Conservation (phyloP, 2,329 filamentous ascomycete genomes). For the Ophiostoma pallidulum region DNA sequence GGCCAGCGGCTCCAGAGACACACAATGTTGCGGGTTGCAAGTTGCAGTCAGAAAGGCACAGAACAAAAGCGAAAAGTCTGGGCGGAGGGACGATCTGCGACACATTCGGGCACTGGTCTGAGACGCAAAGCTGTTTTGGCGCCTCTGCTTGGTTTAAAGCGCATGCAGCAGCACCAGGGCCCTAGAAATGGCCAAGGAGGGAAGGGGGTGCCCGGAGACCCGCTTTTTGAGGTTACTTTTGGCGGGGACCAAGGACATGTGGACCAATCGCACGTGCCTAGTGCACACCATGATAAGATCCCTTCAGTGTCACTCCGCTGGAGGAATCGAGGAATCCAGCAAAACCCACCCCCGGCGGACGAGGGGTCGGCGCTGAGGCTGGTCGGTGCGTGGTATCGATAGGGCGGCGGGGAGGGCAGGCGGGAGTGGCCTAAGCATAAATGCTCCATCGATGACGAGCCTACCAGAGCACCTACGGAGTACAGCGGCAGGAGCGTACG, state of each 20-base stretch:
- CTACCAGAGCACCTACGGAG: too few species aligned
- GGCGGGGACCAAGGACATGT: not conserved
- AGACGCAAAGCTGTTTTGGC: constrained; percentile 30
- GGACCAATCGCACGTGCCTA: not conserved
- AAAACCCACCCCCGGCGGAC: too few species aligned
- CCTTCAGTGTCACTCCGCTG: too few species aligned
- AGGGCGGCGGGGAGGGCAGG: not conserved
- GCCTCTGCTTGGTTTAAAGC: constrained; percentile 24
- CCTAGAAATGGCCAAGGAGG: not conserved
- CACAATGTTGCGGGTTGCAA: too few species aligned
- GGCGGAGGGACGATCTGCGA: constrained; percentile 19
- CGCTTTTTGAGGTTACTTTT: not conserved
- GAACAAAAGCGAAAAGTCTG: not conserved
- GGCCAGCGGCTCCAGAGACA: not conserved
- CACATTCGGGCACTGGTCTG: constrained; percentile 20
- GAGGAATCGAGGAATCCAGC: too few species aligned
- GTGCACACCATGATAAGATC: not conserved
- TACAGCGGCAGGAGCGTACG: too few species aligned
- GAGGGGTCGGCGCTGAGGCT: too few species aligned
- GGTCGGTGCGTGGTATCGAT: constrained; percentile 1
- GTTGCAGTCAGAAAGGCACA: not conserved
- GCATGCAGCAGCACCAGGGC: not conserved
- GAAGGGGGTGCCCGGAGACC: not conserved
- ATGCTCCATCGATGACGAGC: too few species aligned
- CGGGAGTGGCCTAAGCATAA: not conserved